phyloP scores from a whole-genome alignment of 2,329 filamentous ascomycete species.

The Nemania abortiva region DNA sequence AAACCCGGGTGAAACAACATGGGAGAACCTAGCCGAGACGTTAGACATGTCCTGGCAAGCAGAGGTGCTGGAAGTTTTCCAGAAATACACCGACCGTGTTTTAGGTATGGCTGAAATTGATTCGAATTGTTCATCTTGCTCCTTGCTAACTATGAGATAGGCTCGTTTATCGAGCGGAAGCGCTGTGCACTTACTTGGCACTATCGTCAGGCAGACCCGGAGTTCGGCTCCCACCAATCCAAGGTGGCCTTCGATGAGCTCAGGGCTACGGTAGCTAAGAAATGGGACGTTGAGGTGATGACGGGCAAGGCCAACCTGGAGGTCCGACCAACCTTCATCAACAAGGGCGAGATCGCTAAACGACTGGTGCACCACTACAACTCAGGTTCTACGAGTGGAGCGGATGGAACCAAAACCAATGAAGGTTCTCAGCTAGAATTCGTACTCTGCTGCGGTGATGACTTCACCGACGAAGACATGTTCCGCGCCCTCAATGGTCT shows the following conservation, averaged over 20 bases:
- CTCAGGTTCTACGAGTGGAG: slow-evolving; percentile 52
- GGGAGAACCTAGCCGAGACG: slow-evolving; percentile 89
- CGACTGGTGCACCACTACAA: slow-evolving; percentile 82
- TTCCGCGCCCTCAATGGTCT: slow-evolving; percentile 82
- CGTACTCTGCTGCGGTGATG: slow-evolving; percentile 90
- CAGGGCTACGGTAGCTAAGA: slow-evolving; percentile 78
- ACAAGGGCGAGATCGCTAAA: slow-evolving; percentile 96
- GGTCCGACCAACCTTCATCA: slow-evolving; percentile 95
- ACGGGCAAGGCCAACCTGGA: slow-evolving; percentile 96
- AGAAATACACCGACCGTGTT: slow-evolving; percentile 87
- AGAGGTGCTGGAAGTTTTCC: slow-evolving; percentile 86
- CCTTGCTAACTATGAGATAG: slow-evolving; percentile 55
- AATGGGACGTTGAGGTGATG: slow-evolving; percentile 96
- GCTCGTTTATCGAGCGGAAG: slow-evolving; percentile 94
- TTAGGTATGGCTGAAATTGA: slow-evolving; percentile 69
- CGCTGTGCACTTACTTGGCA: slow-evolving; percentile 97
- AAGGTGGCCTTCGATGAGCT: slow-evolving; percentile 85
- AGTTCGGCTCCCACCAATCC: slow-evolving; percentile 84
- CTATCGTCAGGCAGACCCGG: slow-evolving; percentile 90
- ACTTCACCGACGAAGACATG: slow-evolving; percentile 97
- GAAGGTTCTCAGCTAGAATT: slow-evolving; percentile 77
- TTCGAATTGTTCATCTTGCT: not conserved
- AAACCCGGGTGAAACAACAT: slow-evolving; percentile 78
- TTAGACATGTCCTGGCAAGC: slow-evolving; percentile 94
- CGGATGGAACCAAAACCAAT: slow-evolving; percentile 50